Evolutionary conservation across 2,329 filamentous ascomycete genomes (phyloP), one percentile per base, ranked within the genome.

Genomic region (Cercospora sp.): DNA sequence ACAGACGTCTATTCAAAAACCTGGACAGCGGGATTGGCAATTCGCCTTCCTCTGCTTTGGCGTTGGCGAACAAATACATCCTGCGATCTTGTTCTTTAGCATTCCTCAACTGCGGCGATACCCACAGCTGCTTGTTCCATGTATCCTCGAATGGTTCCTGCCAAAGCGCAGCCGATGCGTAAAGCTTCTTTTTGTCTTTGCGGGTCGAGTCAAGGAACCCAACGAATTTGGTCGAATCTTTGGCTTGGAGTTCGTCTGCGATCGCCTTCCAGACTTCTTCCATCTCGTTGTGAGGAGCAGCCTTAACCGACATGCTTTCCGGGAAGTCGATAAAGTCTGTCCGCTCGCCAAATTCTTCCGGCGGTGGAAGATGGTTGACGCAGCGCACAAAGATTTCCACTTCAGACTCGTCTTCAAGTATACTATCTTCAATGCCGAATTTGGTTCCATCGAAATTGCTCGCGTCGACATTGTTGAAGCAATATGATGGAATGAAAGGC

Each of bases 401-500:
- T 12, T 48, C 31, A 5, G 20, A 1, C 3, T 28, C 13, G 12
- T 31, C 26, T 9, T 31, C 23, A 13, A 18, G 45, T 16, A n/a
- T 10, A 10, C 23, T 20, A 20, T 60, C n/a, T 16, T 48, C 9
- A 8, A 65, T 13, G 8, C 57, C 33, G 16, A 65, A 65, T n/a
- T n/a, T 33, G 20, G 20, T n/a, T 18, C 5, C 28, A 20, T 53
- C 16, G 8, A 30, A 2, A 7, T 36, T 55, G 26, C 6, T 51
- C 3, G 6, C 10, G 13, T 60, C 33, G 26, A 65, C 3, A 3
- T 36, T 30, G 36, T 67, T 67, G 51, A 57, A 63, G 33, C 59
- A 63, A 33, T 62, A 63, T 9, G 45, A 39, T 12, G 65, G 65
- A 55, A 67, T 23, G 59, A 63, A 67, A 16, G 60, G 60, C 30